These are phyloP conservation scores for Acanthamoeba castellanii DNA, from an alignment of 208 protist species.

Conservation along the genomic window DNA sequence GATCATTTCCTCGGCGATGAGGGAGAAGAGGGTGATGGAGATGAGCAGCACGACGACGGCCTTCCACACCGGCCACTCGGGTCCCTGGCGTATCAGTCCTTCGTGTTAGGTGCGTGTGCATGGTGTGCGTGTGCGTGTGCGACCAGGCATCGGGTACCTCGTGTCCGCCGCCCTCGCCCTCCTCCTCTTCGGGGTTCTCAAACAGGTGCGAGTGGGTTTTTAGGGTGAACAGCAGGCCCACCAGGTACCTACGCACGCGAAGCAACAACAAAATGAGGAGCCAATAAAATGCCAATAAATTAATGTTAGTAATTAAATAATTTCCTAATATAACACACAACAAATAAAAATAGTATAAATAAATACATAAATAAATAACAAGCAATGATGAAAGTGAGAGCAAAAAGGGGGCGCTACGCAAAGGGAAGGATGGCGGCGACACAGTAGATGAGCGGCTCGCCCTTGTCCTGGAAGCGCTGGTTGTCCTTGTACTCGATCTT, in stretches of 20 bases:
- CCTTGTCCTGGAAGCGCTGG: background rate
- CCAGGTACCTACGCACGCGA: slow-evolving; percentile 77
- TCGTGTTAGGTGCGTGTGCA: background rate
- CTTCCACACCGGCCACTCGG: slow-evolving; percentile 81
- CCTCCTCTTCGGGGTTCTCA: slow-evolving; percentile 74
- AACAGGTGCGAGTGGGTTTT: slow-evolving; percentile 88
- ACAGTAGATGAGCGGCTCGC: slow-evolving; percentile 81
- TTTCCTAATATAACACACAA: too few species aligned
- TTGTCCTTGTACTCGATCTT: slow-evolving; percentile 21
- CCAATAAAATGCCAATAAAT: too few species aligned
- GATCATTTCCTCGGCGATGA: slow-evolving; percentile 51
- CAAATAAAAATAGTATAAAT: too few species aligned
- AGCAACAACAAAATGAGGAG: too few species aligned
- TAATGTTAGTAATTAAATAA: too few species aligned
- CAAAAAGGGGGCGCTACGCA: slow-evolving; percentile 78
- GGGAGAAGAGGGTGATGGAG: slow-evolving; percentile 80
- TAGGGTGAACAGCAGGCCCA: slow-evolving; percentile 89
- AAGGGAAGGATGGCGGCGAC: slow-evolving; percentile 82
- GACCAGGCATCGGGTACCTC: background rate
- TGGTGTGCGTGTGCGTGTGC: background rate
- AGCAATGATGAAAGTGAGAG: too few species aligned
- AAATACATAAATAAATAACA: too few species aligned
- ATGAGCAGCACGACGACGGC: slow-evolving; percentile 80
- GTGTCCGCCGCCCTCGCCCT: slow-evolving; percentile 44
- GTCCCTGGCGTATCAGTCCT: slow-evolving; percentile 27